Evolutionary conservation across 164 flowering plant species (phyloP).

Genomic region (Magnolia changhungtana): DNA sequence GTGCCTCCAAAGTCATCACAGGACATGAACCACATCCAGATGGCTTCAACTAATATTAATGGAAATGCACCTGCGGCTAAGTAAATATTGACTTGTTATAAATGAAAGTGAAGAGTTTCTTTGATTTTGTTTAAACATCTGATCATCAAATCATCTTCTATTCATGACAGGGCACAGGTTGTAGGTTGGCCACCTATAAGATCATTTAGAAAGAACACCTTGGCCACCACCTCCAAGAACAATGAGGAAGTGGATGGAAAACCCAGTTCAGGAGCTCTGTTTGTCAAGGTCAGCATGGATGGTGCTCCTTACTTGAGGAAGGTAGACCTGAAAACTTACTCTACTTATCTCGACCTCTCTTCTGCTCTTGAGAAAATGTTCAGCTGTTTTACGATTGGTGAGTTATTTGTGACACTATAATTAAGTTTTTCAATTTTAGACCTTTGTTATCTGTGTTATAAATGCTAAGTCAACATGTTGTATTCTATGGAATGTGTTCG

Average conservation of each 20-base stretch:
- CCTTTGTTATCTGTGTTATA: not conserved
- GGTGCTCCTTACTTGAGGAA: constrained; percentile 97
- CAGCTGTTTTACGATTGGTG: constrained; percentile 85
- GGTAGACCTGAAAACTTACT: constrained; percentile 75
- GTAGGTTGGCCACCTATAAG: constrained; percentile 99
- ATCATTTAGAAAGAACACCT: constrained; percentile 74
- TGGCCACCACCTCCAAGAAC: constrained; percentile 74
- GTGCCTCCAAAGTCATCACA: constrained; percentile 38
- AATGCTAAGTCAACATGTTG: not conserved
- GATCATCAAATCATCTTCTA: constrained; percentile 12
- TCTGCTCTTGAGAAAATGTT: constrained; percentile 94
- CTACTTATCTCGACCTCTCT: constrained; percentile 68
- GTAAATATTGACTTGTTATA: constrained; percentile 30
- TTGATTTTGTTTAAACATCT: constrained; percentile 2
- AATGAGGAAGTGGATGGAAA: constrained; percentile 87
- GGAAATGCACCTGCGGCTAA: constrained; percentile 73
- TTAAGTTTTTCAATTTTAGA: not conserved
- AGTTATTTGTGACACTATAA: constrained; percentile 17
- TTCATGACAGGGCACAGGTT: constrained; percentile 75
- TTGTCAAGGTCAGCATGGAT: constrained; percentile 97
- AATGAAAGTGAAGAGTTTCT: not conserved
- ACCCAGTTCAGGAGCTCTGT: constrained; percentile 66
- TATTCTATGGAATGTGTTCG: not conserved
- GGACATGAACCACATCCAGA: constrained; percentile 34
- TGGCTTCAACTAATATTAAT: constrained; percentile 33